Conservation (phyloP, 2,329 filamentous ascomycete species). For the Monilinia fructigena region DNA sequence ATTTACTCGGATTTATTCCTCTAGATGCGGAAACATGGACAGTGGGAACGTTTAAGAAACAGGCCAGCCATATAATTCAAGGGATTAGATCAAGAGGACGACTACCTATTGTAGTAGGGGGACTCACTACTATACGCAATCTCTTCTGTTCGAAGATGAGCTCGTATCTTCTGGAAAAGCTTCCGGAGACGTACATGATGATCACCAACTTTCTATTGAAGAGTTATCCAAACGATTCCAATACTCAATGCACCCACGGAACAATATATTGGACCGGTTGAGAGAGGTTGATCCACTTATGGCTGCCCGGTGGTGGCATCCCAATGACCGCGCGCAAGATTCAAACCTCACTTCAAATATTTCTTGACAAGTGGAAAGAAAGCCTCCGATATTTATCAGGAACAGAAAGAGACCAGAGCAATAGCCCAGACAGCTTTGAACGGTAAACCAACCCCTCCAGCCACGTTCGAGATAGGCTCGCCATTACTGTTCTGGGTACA, state of each 20-base stretch:
- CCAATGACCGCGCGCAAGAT: conserved; percentile 91
- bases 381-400: conserved; percentile 83
- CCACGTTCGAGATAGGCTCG: conserved; percentile 33
- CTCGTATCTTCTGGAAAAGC: conserved; percentile 48
- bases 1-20: conserved; percentile 77
- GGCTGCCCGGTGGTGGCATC: conserved; percentile 95
- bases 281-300: conserved; percentile 82
- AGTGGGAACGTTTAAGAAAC: conserved; percentile 71
- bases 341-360: conserved; percentile 84
- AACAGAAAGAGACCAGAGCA: conserved; percentile 58
- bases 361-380: conserved; percentile 77
- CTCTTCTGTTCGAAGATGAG: conserved; percentile 76
- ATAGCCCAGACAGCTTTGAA: conserved; percentile 32
- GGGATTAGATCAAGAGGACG: conserved; percentile 78
- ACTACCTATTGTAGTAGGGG: conserved; percentile 90
- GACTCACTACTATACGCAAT: conserved; percentile 92
- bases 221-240: conserved; percentile 52
- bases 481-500: conserved; percentile 80
- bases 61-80: conserved; percentile 66
- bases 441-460: neutral
- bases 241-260: conserved; percentile 72
- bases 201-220: conserved; percentile 37
- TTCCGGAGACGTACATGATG: conserved; percentile 35
- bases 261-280: conserved; percentile 68
- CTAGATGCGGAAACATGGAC: conserved; percentile 79